A percentile compares a stretch with the other conserved stretches of the same genome.
phyloP scores from a whole-genome alignment of 2,329 filamentous ascomycete species.

The Coniosporium tulheliwenetii region DNA sequence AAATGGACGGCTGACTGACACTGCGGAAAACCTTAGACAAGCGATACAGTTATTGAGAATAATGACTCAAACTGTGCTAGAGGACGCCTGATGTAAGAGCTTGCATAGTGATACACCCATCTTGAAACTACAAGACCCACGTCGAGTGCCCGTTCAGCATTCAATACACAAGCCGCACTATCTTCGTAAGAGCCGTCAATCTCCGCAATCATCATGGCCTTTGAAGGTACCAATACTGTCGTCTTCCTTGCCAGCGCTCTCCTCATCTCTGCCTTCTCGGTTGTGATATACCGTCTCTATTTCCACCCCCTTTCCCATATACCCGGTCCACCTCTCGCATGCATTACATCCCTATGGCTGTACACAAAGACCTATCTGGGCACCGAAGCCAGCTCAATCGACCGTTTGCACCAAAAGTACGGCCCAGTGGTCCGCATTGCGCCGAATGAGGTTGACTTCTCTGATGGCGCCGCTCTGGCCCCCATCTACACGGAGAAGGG shows the following conservation, averaged over 20 bases:
- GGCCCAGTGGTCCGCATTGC: slow-evolving; percentile 12
- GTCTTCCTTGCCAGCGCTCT: background rate
- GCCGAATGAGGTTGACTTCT: slow-evolving; percentile 19
- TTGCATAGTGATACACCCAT: too few species aligned
- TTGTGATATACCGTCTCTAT: slow-evolving; percentile 15
- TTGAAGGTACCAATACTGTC: too few species aligned
- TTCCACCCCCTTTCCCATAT: slow-evolving; percentile 17
- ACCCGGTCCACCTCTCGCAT: slow-evolving; percentile 13
- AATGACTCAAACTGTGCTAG: too few species aligned
- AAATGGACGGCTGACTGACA: too few species aligned
- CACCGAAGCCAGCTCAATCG: slow-evolving; percentile 10
- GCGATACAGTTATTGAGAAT: too few species aligned
- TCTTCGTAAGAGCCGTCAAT: too few species aligned
- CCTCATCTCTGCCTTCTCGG: slow-evolving; percentile 1
- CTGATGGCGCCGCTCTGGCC: slow-evolving; percentile 28
- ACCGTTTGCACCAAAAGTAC: slow-evolving; percentile 2
- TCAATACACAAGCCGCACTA: too few species aligned
- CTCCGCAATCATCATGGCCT: too few species aligned
- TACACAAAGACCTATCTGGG: slow-evolving; percentile 15
- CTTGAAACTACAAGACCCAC: too few species aligned
- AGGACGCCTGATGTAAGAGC: too few species aligned
- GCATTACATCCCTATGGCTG: slow-evolving; percentile 11
- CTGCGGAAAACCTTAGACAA: too few species aligned
- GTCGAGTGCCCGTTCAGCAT: too few species aligned
- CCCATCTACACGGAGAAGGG: slow-evolving; percentile 36